Conservation (phyloP, 768 basidiomycete species). For the Peribolospora baueri region DNA sequence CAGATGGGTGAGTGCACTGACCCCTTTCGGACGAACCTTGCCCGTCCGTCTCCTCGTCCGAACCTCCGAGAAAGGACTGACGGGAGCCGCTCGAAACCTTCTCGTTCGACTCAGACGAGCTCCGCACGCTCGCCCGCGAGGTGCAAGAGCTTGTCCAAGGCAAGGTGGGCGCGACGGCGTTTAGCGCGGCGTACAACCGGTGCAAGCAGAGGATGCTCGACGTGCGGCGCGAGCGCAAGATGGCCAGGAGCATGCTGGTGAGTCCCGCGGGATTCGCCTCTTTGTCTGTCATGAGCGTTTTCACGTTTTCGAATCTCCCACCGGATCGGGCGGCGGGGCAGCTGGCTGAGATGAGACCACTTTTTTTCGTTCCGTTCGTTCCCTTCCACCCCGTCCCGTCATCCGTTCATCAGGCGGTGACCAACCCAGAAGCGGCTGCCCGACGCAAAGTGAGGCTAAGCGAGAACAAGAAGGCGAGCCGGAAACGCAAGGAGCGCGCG, state of each 20-base stretch:
- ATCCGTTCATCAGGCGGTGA: constrained; percentile 28
- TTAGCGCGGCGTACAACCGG: constrained; percentile 50
- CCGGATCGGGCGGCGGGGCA: too few species aligned
- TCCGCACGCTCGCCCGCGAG: constrained; percentile 56
- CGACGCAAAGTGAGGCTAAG: constrained; percentile 49
- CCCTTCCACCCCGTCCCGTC: not conserved
- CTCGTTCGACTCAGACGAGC: constrained; percentile 33
- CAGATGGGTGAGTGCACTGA: constrained; percentile 39
- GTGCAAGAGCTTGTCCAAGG: constrained; percentile 63
- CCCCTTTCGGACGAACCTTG: not conserved
- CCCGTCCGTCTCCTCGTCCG: not conserved
- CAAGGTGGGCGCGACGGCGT: constrained; percentile 70
- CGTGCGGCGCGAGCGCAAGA: constrained; percentile 47
- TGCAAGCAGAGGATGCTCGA: constrained; percentile 47
- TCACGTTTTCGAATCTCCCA: too few species aligned
- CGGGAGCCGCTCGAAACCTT: not conserved
- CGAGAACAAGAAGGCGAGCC: constrained; percentile 53
- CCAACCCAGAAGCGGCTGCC: constrained; percentile 51
- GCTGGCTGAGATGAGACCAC: not conserved
- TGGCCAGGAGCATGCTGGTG: constrained; percentile 31
- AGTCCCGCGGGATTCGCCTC: constrained; percentile 4
- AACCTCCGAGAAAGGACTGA: not conserved
- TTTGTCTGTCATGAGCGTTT: not conserved
- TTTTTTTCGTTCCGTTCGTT: not conserved
- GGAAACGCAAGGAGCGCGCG: constrained; percentile 37